A percentile compares a stretch with the other conserved stretches of the same genome.
Evolutionary conservation across 805 yeast species (phyloP).

Genomic region (Ogataea trehalophila): DNA sequence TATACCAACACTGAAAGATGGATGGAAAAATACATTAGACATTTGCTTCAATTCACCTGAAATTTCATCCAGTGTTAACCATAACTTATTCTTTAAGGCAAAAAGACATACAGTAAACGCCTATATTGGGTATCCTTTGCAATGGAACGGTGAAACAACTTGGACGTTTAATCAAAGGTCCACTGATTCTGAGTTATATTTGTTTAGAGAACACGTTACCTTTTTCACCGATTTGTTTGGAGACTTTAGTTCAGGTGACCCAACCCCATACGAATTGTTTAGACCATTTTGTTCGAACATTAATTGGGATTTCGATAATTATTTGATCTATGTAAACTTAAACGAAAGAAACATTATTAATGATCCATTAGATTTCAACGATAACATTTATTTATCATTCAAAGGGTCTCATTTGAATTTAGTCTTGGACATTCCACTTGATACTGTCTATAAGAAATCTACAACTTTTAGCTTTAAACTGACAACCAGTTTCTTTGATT

Average conservation of each 20-base stretch:
- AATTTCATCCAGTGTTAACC: slow-evolving; percentile 80
- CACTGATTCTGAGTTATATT: slow-evolving; percentile 49
- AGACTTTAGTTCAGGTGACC: slow-evolving; percentile 74
- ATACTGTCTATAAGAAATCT: slow-evolving; percentile 45
- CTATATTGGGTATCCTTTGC: slow-evolving; percentile 62
- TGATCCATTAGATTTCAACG: slow-evolving; percentile 79
- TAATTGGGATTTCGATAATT: slow-evolving; percentile 53
- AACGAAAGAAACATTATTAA: slow-evolving; percentile 87
- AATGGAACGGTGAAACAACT: slow-evolving; percentile 74
- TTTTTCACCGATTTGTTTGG: slow-evolving; percentile 64
- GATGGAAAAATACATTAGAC: slow-evolving; percentile 50
- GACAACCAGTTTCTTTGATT: slow-evolving; percentile 52
- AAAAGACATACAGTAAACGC: slow-evolving; percentile 50
- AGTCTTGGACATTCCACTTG: slow-evolving; percentile 53
- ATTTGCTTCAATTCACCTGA: slow-evolving; percentile 52
- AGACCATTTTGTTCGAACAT: slow-evolving; percentile 64
- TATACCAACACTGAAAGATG: slow-evolving; percentile 43
- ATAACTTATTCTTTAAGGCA: slow-evolving; percentile 68
- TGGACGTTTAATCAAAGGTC: slow-evolving; percentile 63
- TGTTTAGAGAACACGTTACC: slow-evolving; percentile 78
- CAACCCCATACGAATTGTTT: slow-evolving; percentile 68
- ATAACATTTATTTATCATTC: slow-evolving; percentile 71
- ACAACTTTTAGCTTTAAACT: slow-evolving; percentile 48
- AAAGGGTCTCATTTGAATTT: slow-evolving; percentile 55
- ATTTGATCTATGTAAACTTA: slow-evolving; percentile 66